Base-by-base conservation (phyloP, 2,329 filamentous ascomycete species). In the Chrysosporium queenslandicum region DNA sequence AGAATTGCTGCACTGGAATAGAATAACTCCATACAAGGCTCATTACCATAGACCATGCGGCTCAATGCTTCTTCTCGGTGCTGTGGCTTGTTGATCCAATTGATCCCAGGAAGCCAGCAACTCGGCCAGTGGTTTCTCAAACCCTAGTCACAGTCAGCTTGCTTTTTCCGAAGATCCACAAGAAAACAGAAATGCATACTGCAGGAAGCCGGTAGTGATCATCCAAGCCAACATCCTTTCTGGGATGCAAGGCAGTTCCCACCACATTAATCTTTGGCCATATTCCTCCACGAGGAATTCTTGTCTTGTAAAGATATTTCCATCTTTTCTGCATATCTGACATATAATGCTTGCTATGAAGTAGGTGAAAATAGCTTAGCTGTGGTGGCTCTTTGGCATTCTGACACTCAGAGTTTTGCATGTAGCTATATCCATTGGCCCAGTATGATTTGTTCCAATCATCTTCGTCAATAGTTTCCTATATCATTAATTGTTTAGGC, bases 1-100 rank as follows among this genome's bases (percentile, higher is more conserved):
- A 53, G 37, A 37, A 53, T 53, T 12, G 52, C 52, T 16, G 46
- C 45, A 27, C 39, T 49, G 8, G 52, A 53, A 32, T 53, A 53
- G 18, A 3, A 16, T 2, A 14, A 45, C 11, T 42, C 27, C 2
- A 39, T 30, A 11, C 21, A 42, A 18, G 52, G 9, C 32, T 53
- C 40, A 32, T 53, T 53, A 12, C 52, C 46, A 46, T 53, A 48
- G 18, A 39, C 18, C 21, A 53, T 18, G 36, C 39, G 45, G 18
- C 5, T 49, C 14, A 53, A 16, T 8, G 52, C 52, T 39, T 29
- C 11, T 20, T 43, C 9, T 18, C 21, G 2, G 21, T 50, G 16
- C 6, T 12, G 14, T 45, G 45, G 45, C 20, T 42, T 29, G 32
- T 43, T 45, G 3, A 50, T 11, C 52, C 52, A 53, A 27, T 39